Evolutionary conservation across 192 early-diverging fungal genomes (phyloP).

Genomic region (Coemansia sp.): DNA sequence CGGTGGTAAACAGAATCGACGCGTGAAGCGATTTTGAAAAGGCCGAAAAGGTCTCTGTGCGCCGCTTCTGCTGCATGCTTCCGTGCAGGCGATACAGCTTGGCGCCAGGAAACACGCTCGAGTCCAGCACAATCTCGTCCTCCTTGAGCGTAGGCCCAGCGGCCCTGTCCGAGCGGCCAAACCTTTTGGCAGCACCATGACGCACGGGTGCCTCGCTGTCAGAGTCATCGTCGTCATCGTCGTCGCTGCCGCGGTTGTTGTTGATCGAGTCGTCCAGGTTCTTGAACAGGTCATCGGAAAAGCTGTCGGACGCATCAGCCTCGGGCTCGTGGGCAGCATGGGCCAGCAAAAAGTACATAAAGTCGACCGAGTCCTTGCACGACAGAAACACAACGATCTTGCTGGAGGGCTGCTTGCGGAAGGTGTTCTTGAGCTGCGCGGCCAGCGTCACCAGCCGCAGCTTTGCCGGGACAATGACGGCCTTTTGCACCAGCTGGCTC

Average conservation of each 20-base stretch:
- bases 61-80: conserved; percentile 72
- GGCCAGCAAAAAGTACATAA: conserved; percentile 79
- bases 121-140: conserved; percentile 41
- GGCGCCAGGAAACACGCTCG: conserved; percentile 61
- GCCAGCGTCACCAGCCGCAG: conserved; percentile 83
- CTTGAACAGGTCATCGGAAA: conserved; percentile 52
- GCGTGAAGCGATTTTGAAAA: conserved; percentile 58
- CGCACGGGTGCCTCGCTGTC: conserved; percentile 2
- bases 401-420: conserved; percentile 28
- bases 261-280: conserved; percentile 9
- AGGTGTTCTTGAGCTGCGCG: conserved; percentile 63
- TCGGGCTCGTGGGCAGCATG: conserved; percentile 51
- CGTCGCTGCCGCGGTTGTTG: conserved; percentile 10
- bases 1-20: conserved; percentile 90
- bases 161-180: conserved; percentile 8
- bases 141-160: conserved; percentile 27
- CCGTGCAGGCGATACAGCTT: conserved; percentile 85
- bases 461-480: conserved; percentile 84
- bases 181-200: not conserved
- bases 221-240: conserved; percentile 26
- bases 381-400: conserved; percentile 90
- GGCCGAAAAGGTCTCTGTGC: conserved; percentile 68
- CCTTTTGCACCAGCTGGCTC: conserved; percentile 82
- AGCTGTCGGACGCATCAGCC: conserved; percentile 38
- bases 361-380: conserved; percentile 92